Evolutionary conservation across 805 yeast genomes (phyloP).

Genomic region (Candida palmyrensis): DNA sequence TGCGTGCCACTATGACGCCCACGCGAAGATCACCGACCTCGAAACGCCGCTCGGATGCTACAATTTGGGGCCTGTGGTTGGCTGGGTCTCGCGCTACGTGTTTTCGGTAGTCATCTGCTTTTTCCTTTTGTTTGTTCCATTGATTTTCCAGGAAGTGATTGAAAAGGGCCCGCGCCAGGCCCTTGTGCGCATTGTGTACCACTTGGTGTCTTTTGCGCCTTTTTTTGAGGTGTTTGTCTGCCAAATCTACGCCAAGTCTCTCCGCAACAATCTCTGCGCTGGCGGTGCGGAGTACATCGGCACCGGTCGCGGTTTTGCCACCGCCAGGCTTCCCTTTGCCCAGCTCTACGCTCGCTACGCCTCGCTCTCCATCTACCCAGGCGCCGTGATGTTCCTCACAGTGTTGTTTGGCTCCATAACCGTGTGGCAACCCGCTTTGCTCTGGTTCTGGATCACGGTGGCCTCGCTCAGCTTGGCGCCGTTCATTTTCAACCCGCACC

Average conservation of each 20-base stretch:
- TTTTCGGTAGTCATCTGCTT: slow-evolving; percentile 89
- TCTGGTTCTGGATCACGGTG: slow-evolving; percentile 54
- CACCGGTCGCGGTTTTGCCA: slow-evolving; percentile 93
- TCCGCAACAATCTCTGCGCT: slow-evolving; percentile 69
- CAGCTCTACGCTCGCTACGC: slow-evolving; percentile 74
- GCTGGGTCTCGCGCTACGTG: slow-evolving; percentile 87
- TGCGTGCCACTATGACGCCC: slow-evolving; percentile 58
- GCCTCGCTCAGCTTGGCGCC: slow-evolving; percentile 45
- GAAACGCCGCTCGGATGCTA: slow-evolving; percentile 81
- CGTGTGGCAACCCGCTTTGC: slow-evolving; percentile 72
- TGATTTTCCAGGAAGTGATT: slow-evolving; percentile 79
- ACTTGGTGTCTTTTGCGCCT: slow-evolving; percentile 79
- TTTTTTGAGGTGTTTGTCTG: slow-evolving; percentile 93
- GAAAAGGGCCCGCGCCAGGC: slow-evolving; percentile 86
- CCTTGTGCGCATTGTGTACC: slow-evolving; percentile 61
- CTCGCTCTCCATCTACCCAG: slow-evolving; percentile 70
- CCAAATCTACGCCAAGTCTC: slow-evolving; percentile 81
- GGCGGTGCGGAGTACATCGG: slow-evolving; percentile 93
- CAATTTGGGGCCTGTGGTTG: slow-evolving; percentile 75
- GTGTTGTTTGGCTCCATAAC: slow-evolving; percentile 71
- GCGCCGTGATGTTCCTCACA: slow-evolving; percentile 63
- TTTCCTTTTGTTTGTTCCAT: slow-evolving; percentile 84
- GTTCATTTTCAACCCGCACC: slow-evolving; percentile 50
- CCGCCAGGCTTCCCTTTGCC: slow-evolving; percentile 69
- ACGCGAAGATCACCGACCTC: slow-evolving; percentile 68